These are phyloP conservation scores for Colletotrichum musae DNA, from an alignment of 2,329 filamentous ascomycete species.

Conservation along the genomic window DNA sequence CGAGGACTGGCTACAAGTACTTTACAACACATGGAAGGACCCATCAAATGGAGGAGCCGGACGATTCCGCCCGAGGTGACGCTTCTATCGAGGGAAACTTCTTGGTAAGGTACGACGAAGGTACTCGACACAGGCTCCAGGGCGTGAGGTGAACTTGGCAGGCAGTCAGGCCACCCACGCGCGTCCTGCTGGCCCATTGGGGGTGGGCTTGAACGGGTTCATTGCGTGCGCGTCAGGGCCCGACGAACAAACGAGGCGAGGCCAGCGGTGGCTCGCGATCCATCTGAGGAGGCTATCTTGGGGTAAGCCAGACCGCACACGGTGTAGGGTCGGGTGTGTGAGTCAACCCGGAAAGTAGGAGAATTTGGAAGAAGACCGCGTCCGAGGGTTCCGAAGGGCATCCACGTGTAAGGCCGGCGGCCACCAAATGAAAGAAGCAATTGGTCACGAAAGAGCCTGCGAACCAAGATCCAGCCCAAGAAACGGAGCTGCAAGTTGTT, in stretches of 20 bases:
- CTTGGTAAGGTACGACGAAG: constrained; percentile 22
- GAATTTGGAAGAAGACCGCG: not conserved
- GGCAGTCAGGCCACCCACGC: constrained; percentile 1
- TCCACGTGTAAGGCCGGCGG: constrained; percentile 1
- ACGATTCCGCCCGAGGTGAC: constrained; percentile 30
- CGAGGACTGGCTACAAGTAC: constrained; percentile 28
- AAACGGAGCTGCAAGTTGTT: not conserved
- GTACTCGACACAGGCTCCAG: not conserved
- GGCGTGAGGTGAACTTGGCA: not conserved
- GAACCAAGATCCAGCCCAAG: not conserved
- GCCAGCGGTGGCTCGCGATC: not conserved
- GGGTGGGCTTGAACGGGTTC: not conserved
- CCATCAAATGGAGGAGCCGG: constrained; percentile 1
- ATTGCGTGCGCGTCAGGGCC: constrained; percentile 1
- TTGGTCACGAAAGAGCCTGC: not conserved
- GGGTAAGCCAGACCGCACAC: not conserved
- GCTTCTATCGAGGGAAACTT: constrained; percentile 19
- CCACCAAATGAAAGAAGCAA: not conserved
- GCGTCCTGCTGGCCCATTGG: not conserved
- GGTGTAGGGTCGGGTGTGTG: constrained; percentile 24
- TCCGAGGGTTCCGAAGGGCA: constrained; percentile 37
- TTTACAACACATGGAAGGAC: constrained; percentile 8
- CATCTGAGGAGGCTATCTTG: not conserved
- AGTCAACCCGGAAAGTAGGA: constrained; percentile 5
- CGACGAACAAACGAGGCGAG: not conserved